Percentiles rank a stretch among this genome's conserved stretches.
Evolutionary conservation across 208 protist species (phyloP).

Genomic region (Acanthamoeba rhysodes): DNA sequence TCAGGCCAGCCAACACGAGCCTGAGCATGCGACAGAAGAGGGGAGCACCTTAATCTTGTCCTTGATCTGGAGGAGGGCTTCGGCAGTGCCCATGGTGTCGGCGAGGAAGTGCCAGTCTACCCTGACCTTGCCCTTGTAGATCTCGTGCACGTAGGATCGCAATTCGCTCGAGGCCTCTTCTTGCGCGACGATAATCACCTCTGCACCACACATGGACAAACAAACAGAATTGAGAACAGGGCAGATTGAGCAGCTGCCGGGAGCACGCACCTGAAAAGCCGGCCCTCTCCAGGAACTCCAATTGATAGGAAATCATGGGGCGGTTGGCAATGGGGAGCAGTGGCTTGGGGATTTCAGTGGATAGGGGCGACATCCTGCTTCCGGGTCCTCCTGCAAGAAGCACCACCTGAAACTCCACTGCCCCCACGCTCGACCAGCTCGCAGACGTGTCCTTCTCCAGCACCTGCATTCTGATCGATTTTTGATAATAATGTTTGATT

Average conservation of each 20-base stretch:
- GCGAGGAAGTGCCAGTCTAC: constrained; percentile 79
- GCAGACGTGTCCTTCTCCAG: not conserved
- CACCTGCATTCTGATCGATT: constrained; percentile 14
- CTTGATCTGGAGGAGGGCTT: constrained; percentile 82
- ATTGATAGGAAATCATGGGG: constrained; percentile 85
- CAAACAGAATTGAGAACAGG: constrained; percentile 9
- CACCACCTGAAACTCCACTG: constrained; percentile 86
- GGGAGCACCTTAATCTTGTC: constrained; percentile 85
- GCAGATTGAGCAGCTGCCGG: not conserved
- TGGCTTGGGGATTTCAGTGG: constrained; percentile 82
- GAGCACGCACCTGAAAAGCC: constrained; percentile 81
- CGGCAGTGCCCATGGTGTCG: constrained; percentile 84
- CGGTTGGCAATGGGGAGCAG: constrained; percentile 86
- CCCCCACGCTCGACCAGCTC: not conserved
- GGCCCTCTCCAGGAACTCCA: constrained; percentile 80
- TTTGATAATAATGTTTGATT: not conserved
- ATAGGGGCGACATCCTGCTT: constrained; percentile 84
- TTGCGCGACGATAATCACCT: constrained; percentile 49
- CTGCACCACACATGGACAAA: not conserved
- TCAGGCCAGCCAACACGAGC: too few species aligned
- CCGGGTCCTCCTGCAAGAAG: constrained; percentile 84
- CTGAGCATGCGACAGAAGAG: not conserved
- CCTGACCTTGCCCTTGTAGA: constrained; percentile 75
- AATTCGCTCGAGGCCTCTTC: constrained; percentile 13
- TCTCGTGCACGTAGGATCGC: constrained; percentile 72